Evolutionary conservation across 1,284 basidiomycete species (phyloP).

Genomic region (Naganishia cerealis): DNA sequence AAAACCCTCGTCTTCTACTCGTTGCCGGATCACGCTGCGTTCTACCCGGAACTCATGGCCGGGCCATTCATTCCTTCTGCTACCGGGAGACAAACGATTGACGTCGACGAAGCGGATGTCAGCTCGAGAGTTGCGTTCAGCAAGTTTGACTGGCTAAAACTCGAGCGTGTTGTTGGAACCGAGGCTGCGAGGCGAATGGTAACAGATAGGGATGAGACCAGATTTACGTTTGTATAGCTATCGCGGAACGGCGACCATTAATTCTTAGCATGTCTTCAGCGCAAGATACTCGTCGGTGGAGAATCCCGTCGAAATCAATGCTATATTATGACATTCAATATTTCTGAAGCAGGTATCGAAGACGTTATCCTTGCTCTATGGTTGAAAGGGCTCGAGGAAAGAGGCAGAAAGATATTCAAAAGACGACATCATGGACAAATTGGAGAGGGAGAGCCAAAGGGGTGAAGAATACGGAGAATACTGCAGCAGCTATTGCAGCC

Average conservation of each 20-base stretch:
- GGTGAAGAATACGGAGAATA: no score
- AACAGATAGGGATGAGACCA: constrained; percentile 43
- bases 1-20: constrained; percentile 90
- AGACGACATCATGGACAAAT: no score
- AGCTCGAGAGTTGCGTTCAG: constrained; percentile 76
- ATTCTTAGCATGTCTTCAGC: not conserved
- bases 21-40: constrained; percentile 83
- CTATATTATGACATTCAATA: no score
- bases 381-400: no score
- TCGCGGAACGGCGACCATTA: not conserved
- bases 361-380: no score
- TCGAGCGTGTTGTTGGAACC: constrained; percentile 74
- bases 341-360: no score
- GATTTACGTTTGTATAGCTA: constrained; percentile 51
- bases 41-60: constrained; percentile 86
- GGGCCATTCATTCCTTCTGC: constrained; percentile 71
- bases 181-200: constrained; percentile 54
- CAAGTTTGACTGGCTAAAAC: constrained; percentile 79
- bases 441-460: no score
- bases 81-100: constrained; percentile 42
- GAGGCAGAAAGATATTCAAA: no score
- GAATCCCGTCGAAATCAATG: no score
- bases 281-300: no score
- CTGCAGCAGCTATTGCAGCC: no score
- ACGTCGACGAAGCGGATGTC: constrained; percentile 69